These are phyloP conservation scores for Rosa chinensis DNA, from an alignment of 306 rosid species.

Conservation along the genomic window DNA sequence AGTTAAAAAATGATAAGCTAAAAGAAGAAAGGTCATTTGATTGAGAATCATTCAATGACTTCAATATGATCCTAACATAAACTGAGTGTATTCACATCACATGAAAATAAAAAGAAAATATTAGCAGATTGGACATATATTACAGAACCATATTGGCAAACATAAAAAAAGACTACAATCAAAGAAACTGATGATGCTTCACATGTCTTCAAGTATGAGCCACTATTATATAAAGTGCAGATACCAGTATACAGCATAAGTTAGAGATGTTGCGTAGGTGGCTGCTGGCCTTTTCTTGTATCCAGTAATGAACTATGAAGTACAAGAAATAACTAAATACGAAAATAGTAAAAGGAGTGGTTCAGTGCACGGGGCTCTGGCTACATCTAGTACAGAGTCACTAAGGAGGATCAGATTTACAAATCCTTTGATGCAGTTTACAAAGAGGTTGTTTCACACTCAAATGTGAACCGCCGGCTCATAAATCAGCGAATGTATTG, in stretches of 20 bases:
- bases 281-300: not conserved
- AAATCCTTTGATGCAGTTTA: not conserved
- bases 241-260: not conserved
- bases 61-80: not conserved
- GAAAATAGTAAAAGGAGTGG: not conserved
- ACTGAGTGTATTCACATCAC: not conserved
- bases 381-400: not conserved
- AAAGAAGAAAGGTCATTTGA: not conserved
- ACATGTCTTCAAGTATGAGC: not conserved
- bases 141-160: constrained; percentile 6
- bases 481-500: not conserved
- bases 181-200: not conserved
- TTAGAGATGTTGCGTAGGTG: no score
- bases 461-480: not conserved
- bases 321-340: not conserved
- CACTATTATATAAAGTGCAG: not conserved
- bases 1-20: not conserved
- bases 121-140: constrained; percentile 2
- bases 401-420: not conserved
- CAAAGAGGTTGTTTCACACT: not conserved
- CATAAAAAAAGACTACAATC: not conserved
- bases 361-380: not conserved
- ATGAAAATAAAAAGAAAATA: not conserved
- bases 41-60: not conserved
- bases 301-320: not conserved